Base-by-base conservation (phyloP, 2,329 filamentous ascomycete species). In the Cadophora sp. region DNA sequence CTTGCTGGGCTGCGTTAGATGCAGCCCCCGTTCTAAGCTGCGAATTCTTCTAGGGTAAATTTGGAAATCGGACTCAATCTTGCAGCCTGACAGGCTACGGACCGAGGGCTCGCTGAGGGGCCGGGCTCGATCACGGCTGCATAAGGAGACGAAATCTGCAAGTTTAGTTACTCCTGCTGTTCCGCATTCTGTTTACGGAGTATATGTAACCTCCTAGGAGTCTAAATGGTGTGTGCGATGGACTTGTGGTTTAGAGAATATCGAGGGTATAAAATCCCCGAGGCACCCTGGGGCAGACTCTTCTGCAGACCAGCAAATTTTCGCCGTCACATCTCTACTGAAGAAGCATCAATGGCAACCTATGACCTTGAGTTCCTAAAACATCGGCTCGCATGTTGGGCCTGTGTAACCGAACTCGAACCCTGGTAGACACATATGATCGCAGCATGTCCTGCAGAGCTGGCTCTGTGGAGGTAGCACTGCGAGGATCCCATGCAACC, bases 331-430 rank as follows among this genome's bases (percentile, higher is more conserved):
- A 18, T 56, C 33, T 33, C 50, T 56, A 18, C 53, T 39, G 53
- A 56, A 56, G 30, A 39, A 53, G 27, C 11, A 39, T 39, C 4
- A 20, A n/a, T 20, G 27, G 27, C 51, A 36, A 36, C 51, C 51
- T 55, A 39, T 16, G 16, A 16, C 18, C 27, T 53, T n/a, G n/a
- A 39, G 18, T 56, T 39, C 53, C 53, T 18, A 56, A 39, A 20
- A 33, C 30, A 56, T 39, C 18, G 33, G 33, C 33, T 56, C 33
- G 53, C 53, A 56, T 56, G 20, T 14, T 39, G 18, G 11, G 53
- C 30, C n/a, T 56, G 53, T 56, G 53, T 56, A 56, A 56, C 53
- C 16, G n/a, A 56, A 39, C 18, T 18, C 43, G 14, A 20, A 45
- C 53, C 53, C 18, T 39, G 33, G 30, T 22, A 56, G 53, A 33